phyloP scores from a whole-genome alignment of 345 rosid species.

The Euphorbia lathyris region DNA sequence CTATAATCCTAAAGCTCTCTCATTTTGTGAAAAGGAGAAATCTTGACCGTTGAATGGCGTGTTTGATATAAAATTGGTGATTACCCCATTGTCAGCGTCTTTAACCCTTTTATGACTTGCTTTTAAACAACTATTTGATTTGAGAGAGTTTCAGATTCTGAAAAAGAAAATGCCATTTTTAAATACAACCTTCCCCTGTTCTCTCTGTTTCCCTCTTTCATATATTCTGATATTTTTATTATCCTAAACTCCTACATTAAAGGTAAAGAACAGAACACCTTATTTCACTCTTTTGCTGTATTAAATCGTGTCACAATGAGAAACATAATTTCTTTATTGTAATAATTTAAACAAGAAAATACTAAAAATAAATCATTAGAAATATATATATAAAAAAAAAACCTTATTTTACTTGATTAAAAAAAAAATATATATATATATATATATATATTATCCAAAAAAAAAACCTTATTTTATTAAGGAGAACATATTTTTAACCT shows the following conservation, averaged over 20 bases:
- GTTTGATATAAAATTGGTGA: background rate
- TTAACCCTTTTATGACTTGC: background rate
- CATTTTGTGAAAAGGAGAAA: background rate
- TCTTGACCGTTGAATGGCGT: background rate
- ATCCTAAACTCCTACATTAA: background rate
- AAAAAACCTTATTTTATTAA: too few relatives aligned
- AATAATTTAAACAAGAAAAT: too few relatives aligned
- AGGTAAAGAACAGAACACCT: too few relatives aligned
- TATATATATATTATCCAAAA: too few relatives aligned
- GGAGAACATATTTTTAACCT: too few relatives aligned
- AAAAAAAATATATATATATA: too few relatives aligned
- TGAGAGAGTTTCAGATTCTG: background rate
- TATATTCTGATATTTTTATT: background rate
- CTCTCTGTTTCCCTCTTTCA: background rate
- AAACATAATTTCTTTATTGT: too few relatives aligned
- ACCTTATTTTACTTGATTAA: too few relatives aligned
- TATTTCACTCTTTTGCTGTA: too few relatives aligned
- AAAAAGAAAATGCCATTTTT: background rate
- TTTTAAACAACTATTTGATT: background rate
- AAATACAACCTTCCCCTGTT: background rate
- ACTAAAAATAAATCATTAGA: too few relatives aligned
- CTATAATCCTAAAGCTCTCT: slow-evolving; percentile 1
- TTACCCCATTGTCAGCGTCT: background rate
- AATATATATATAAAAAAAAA: too few relatives aligned
- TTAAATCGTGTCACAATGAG: too few relatives aligned